Evolutionary conservation across 352 stramenopile species (phyloP), one percentile per base, ranked within the genome.

Genomic region (Globisporangium mamillatum): DNA sequence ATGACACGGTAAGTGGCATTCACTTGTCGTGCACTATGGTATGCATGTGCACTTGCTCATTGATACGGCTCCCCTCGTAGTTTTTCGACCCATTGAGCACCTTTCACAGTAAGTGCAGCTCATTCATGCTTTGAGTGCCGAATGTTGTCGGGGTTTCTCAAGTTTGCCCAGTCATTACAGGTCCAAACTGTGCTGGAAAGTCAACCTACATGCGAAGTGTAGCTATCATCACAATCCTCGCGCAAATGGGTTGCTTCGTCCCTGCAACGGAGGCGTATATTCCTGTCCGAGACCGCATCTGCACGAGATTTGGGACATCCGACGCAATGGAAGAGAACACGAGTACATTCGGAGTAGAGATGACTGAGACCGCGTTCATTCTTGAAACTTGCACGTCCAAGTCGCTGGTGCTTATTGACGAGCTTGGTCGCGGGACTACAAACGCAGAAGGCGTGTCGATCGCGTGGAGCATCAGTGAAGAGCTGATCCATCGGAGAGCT

Each of bases 291-390:
- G 86, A 97, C 69, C 79, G 91, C 2, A 92, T 98, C n/a, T 90
- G 96, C 55, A 97, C 93, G 14, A 80, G 93, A 57, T 95, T 98
- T 52, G 92, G 91, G 10, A 98, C 92, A 7, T 93, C 88, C 3
- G 93, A 98, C 59, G 91, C 97, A 63, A 97, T 98, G 84, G 93
- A 98, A 76, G 90, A 97, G 70, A 98, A 98, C 68, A 75, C 93
- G 20, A 97, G 90, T 60, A 96, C 92, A 4, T 98, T 98, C 69
- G 81, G 79, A 12, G 82, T 97, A 29, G 93, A 98, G 64, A 98
- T 98, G 93, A 89, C 83, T 0, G 92, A 97, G 64, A 91, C 81
- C 2, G 88, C 89, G 9, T 95, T 96, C 67, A 93, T 96, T 1
- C 69, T 97, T 22, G 88, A 96, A 66, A 76, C 79, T 5, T 85